These are phyloP conservation scores for Picochlorum sp. DNA, from an alignment of 139 green algal genomes.

Conservation along the genomic window DNA sequence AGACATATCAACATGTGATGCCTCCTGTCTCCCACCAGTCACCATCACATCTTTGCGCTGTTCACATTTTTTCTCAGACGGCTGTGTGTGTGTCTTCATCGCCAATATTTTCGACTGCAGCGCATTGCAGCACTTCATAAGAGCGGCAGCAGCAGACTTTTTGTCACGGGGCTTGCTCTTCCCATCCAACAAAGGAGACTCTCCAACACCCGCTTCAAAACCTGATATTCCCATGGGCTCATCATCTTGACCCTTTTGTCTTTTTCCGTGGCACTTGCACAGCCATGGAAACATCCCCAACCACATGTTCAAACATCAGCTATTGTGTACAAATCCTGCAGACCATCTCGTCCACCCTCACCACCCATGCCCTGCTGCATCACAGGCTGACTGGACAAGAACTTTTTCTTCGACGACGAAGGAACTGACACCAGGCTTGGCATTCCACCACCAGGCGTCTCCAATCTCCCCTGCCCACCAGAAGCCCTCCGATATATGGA, in stretches of 20 bases:
- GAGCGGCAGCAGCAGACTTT: neutral
- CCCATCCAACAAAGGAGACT: neutral
- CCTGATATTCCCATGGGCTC: too few relatives aligned
- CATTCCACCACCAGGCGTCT: neutral
- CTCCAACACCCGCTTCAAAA: too few relatives aligned
- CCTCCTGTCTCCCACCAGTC: too few relatives aligned
- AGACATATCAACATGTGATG: too few relatives aligned
- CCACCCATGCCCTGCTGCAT: neutral
- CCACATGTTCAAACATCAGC: neutral
- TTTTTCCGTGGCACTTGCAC: too few relatives aligned
- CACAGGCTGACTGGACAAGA: neutral
- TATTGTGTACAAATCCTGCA: neutral
- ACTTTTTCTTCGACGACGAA: neutral
- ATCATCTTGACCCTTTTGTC: too few relatives aligned
- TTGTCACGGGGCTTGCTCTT: neutral
- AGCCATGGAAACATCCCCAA: too few relatives aligned
- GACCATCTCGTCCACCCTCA: neutral
- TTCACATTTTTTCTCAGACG: neutral
- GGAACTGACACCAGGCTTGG: neutral
- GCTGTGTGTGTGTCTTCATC: neutral
- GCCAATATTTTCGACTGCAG: neutral
- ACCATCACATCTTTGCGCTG: neutral
- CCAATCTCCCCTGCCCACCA: too few relatives aligned
- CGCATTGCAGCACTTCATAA: slow-evolving; percentile 1
- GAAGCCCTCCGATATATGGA: neutral